Evolutionary conservation across 108 stramenopile genomes (phyloP).

Genomic region (Seminavis robusta): DNA sequence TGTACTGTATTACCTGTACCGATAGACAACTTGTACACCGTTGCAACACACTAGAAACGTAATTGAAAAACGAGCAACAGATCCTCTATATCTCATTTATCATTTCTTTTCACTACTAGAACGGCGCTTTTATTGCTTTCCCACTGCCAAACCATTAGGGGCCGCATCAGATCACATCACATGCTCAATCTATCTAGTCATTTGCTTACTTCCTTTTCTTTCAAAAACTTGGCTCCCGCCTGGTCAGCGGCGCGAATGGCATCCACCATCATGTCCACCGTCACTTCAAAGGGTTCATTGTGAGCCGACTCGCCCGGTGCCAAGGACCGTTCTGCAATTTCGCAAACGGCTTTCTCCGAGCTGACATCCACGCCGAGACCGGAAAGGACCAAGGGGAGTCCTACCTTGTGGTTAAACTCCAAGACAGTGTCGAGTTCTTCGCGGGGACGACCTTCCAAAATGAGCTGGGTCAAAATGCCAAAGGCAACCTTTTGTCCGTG

Average conservation of each 20-base stretch:
- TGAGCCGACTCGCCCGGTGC: background rate
- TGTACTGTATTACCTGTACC: no score
- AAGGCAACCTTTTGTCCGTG: slow-evolving; percentile 11
- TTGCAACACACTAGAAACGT: no score
- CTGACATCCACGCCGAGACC: background rate
- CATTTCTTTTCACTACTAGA: no score
- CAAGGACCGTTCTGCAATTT: background rate
- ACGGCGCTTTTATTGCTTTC: no score
- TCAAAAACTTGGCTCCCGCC: background rate
- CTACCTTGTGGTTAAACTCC: background rate
- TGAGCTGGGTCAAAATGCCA: slow-evolving; percentile 2
- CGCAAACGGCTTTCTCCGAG: background rate
- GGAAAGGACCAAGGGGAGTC: background rate
- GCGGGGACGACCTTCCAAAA: slow-evolving; percentile 1
- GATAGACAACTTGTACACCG: no score
- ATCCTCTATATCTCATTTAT: no score
- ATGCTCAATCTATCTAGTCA: no score
- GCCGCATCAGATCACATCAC: no score
- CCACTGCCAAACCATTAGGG: no score
- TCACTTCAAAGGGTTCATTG: background rate
- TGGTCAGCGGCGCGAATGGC: background rate
- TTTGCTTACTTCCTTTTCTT: background rate
- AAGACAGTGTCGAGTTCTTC: background rate
- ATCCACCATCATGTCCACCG: background rate
- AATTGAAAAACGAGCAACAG: no score